These are phyloP conservation scores for Monosporascus sp. DNA, from an alignment of 2,329 filamentous ascomycete genomes.

Conservation along the genomic window DNA sequence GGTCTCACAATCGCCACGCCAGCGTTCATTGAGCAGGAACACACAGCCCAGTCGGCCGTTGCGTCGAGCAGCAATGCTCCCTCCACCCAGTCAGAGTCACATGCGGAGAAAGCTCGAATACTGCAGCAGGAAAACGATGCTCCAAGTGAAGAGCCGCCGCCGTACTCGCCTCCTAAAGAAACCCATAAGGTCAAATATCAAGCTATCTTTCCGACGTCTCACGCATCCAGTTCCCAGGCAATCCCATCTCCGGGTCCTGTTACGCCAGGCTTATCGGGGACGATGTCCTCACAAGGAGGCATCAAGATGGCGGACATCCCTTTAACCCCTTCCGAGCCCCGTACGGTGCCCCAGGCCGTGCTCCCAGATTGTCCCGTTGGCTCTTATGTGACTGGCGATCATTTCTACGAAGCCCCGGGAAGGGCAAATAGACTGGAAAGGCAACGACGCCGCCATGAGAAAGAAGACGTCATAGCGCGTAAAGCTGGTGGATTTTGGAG, in stretches of 20 bases:
- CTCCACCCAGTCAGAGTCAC: conserved; percentile 15
- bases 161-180: conserved; percentile 47
- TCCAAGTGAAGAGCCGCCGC: conserved; percentile 43
- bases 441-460: conserved; percentile 53
- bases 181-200: conserved; percentile 44
- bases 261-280: conserved; percentile 56
- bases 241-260: conserved; percentile 56
- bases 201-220: conserved; percentile 53
- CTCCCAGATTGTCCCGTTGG: conserved; percentile 41
- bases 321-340: conserved; percentile 36
- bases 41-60: conserved; percentile 15
- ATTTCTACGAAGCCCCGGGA: conserved; percentile 35
- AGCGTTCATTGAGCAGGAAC: conserved; percentile 12
- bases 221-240: conserved; percentile 40
- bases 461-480: conserved; percentile 56
- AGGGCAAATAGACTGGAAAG: conserved; percentile 42
- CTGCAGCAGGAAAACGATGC: conserved; percentile 32
- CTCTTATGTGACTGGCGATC: conserved; percentile 40
- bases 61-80: conserved; percentile 23
- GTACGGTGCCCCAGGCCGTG: conserved; percentile 14
- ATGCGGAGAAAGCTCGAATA: conserved; percentile 34
- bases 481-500: conserved; percentile 59
- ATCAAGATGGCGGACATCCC: conserved; percentile 57
- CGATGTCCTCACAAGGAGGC: conserved; percentile 57
- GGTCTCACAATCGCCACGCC: conserved; percentile 14